phyloP scores from a whole-genome alignment of 1,284 basidiomycete genomes.

The Moesziomyces sp. region DNA sequence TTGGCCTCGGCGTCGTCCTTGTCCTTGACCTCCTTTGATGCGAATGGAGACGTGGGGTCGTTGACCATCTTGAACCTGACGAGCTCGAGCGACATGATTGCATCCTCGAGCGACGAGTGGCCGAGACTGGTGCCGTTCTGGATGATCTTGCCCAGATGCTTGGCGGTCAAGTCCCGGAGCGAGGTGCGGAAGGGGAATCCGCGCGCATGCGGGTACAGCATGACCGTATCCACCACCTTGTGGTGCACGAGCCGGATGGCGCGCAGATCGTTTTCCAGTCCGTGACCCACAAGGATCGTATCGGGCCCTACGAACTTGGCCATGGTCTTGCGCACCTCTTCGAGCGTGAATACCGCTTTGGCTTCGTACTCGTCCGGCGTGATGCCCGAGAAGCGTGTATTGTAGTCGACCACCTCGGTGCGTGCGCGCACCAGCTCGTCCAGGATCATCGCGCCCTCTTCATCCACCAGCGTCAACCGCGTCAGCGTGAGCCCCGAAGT shows the following conservation, averaged over 20 bases:
- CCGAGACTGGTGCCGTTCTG: slow-evolving; percentile 56
- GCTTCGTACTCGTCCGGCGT: slow-evolving; percentile 46
- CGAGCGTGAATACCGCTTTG: slow-evolving; percentile 47
- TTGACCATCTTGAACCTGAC: slow-evolving; percentile 52
- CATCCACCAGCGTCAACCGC: slow-evolving; percentile 61
- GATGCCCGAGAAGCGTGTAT: slow-evolving; percentile 65
- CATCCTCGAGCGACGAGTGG: slow-evolving; percentile 62
- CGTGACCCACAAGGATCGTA: slow-evolving; percentile 64
- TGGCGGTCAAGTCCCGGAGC: slow-evolving; percentile 55
- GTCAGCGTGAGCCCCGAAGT: slow-evolving; percentile 62
- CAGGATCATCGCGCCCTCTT: slow-evolving; percentile 53
- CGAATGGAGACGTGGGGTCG: slow-evolving; percentile 37
- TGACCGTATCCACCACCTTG: slow-evolving; percentile 58
- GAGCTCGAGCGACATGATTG: slow-evolving; percentile 56
- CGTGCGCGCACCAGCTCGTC: slow-evolving; percentile 56
- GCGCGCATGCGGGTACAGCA: slow-evolving; percentile 59
- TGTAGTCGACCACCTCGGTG: slow-evolving; percentile 59
- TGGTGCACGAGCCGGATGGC: slow-evolving; percentile 60
- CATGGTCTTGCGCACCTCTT: slow-evolving; percentile 44
- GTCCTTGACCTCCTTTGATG: slow-evolving; percentile 1
- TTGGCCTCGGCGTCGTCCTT: background rate
- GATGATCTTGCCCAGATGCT: slow-evolving; percentile 59
- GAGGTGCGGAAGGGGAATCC: slow-evolving; percentile 63
- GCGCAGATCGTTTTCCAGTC: slow-evolving; percentile 63
- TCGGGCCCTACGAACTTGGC: slow-evolving; percentile 51